Conservation (phyloP, 139 green algal genomes). For the Ettlia oleoabundans region DNA sequence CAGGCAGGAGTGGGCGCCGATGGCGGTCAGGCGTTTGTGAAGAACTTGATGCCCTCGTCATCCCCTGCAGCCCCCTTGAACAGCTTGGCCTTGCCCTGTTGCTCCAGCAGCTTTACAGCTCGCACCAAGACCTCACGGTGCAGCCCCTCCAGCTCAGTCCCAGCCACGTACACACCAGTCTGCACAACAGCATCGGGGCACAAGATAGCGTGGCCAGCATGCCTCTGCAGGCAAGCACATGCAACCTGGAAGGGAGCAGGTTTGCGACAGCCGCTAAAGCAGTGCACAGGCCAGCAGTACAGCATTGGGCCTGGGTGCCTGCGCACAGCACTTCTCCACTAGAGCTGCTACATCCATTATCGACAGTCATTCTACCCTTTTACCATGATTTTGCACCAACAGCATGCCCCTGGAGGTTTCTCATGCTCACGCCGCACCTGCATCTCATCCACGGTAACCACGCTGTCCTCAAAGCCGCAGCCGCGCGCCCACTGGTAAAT, state of each 20-base stretch:
- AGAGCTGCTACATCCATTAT: too few species aligned
- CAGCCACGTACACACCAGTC: slow-evolving; percentile 36
- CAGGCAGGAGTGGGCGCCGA: neutral
- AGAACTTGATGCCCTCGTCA: slow-evolving; percentile 82
- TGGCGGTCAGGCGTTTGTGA: neutral
- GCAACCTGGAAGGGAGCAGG: too few species aligned
- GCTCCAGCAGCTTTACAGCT: slow-evolving; percentile 66
- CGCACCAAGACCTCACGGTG: slow-evolving; percentile 65
- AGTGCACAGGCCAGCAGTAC: too few species aligned
- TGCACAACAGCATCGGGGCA: too few species aligned
- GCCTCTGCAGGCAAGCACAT: too few species aligned
- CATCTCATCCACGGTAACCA: slow-evolving; percentile 71
- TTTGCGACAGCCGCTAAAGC: too few species aligned
- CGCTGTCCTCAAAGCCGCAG: slow-evolving; percentile 61
- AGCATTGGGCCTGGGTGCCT: neutral
- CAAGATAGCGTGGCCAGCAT: too few species aligned
- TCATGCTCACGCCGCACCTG: too few species aligned
- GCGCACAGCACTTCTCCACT: neutral
- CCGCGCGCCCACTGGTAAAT: slow-evolving; percentile 56
- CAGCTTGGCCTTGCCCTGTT: slow-evolving; percentile 66
- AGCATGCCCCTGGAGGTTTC: too few species aligned
- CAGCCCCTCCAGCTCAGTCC: slow-evolving; percentile 71
- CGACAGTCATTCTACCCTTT: too few species aligned
- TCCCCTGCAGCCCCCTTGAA: slow-evolving; percentile 67
- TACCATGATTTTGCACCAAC: too few species aligned